A percentile compares a stretch with the other conserved stretches of the same genome.
Evolutionary conservation across 306 rosid species (phyloP).

Genomic region (Vigna radiata): DNA sequence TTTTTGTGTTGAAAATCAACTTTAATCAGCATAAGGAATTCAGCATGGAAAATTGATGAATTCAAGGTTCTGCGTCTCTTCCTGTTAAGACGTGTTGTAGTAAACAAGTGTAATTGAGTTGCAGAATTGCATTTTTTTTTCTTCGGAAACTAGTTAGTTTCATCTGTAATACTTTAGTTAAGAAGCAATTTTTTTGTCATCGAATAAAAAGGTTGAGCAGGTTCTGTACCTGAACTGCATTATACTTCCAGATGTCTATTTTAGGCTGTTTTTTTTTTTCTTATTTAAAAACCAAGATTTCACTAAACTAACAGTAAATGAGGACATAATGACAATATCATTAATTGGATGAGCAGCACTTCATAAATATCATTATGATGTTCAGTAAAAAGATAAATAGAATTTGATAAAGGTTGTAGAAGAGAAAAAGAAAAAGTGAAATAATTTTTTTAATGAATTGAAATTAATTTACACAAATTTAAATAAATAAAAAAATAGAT

Average conservation of each 20-base stretch:
- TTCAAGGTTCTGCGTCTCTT: conserved; percentile 32
- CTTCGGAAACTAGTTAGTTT: conserved; percentile 30
- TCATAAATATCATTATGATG: not conserved
- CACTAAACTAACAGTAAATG: not conserved
- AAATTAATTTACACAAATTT: too few species aligned
- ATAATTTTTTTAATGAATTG: too few species aligned
- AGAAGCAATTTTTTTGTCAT: conserved; percentile 5
- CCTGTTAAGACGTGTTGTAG: conserved; percentile 3
- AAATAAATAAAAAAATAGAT: too few species aligned
- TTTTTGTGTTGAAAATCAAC: conserved; percentile 9
- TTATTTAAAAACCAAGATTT: not conserved
- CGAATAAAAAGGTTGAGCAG: conserved; percentile 21
- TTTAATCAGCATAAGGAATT: conserved; percentile 16
- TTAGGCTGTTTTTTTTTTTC: not conserved
- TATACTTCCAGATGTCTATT: not conserved
- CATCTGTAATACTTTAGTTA: conserved; percentile 7
- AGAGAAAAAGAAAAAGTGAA: too few species aligned
- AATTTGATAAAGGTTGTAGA: too few species aligned
- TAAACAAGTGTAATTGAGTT: conserved; percentile 20
- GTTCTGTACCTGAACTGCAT: conserved; percentile 4
- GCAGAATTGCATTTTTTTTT: conserved; percentile 28
- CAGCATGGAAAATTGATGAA: conserved; percentile 19
- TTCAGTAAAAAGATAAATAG: not conserved
- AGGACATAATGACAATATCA: not conserved
- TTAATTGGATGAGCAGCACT: not conserved